phyloP scores from a whole-genome alignment of 2,329 filamentous ascomycete genomes.

The Cladosporium sp. region DNA sequence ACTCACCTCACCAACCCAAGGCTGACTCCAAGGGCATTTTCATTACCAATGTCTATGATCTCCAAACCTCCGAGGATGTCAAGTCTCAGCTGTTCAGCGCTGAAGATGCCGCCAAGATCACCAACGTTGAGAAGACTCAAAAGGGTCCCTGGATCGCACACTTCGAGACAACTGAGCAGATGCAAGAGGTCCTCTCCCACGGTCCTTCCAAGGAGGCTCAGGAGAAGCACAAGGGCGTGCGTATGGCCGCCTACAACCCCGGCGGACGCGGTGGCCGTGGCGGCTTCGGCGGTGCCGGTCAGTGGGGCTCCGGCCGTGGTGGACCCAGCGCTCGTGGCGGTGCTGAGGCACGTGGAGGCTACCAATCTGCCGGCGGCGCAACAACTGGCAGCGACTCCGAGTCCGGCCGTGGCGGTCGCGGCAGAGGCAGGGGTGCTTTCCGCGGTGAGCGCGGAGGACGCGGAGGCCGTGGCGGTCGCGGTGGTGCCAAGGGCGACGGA shows the following conservation, averaged over 20 bases:
- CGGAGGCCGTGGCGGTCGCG: slow-evolving; percentile 41
- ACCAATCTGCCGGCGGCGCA: slow-evolving; percentile 31
- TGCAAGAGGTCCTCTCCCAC: slow-evolving; percentile 71
- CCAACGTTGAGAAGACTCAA: slow-evolving; percentile 65
- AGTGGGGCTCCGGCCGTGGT: slow-evolving; percentile 62
- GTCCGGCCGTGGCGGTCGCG: slow-evolving; percentile 58
- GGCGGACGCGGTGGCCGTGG: slow-evolving; percentile 36
- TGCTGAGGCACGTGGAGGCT: slow-evolving; percentile 28
- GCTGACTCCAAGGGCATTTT: slow-evolving; percentile 76
- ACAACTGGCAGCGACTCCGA: slow-evolving; percentile 62
- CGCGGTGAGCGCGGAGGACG: slow-evolving; percentile 54
- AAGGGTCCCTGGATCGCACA: slow-evolving; percentile 79
- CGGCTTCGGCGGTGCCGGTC: slow-evolving; percentile 47
- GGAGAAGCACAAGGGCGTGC: slow-evolving; percentile 60
- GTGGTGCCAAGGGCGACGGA: slow-evolving; percentile 24
- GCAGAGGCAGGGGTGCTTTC: slow-evolving; percentile 38
- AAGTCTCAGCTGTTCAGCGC: slow-evolving; percentile 71
- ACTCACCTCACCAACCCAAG: slow-evolving; percentile 36
- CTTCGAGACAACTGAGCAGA: slow-evolving; percentile 75
- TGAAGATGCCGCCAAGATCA: slow-evolving; percentile 77
- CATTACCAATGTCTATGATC: slow-evolving; percentile 78
- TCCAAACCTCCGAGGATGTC: slow-evolving; percentile 69
- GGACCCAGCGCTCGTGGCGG: slow-evolving; percentile 60
- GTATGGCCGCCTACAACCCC: slow-evolving; percentile 59
- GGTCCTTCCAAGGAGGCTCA: slow-evolving; percentile 61